Conservation (phyloP, 139 green algal genomes). For the Eudorina sp. region DNA sequence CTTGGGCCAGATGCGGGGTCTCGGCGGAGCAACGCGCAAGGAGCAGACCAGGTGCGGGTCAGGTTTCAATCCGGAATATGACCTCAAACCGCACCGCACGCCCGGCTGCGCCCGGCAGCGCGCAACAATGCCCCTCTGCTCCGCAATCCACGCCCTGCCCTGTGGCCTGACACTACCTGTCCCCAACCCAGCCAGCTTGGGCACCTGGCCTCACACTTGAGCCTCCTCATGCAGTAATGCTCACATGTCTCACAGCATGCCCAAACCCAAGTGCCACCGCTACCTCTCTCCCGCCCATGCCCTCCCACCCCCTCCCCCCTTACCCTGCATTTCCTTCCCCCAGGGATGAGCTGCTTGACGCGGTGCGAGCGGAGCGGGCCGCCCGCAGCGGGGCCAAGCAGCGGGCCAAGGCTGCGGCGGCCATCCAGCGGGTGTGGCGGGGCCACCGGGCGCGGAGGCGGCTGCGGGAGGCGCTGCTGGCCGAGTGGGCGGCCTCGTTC, state of each 20-base stretch:
- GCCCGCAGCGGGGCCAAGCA: conserved; percentile 42
- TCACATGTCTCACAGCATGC: background rate
- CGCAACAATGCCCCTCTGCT: no score
- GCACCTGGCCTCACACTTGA: no score
- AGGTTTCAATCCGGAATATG: no score
- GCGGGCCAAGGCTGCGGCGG: conserved; percentile 35
- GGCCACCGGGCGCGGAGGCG: conserved; percentile 16
- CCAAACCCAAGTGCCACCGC: background rate
- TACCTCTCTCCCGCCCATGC: background rate
- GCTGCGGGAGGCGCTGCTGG: conserved; percentile 5
- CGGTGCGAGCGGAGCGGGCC: conserved; percentile 57
- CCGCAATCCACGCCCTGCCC: no score
- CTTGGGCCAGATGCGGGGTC: conserved; percentile 34
- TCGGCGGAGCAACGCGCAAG: conserved; percentile 51
- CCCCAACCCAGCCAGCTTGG: no score
- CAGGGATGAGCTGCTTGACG: conserved; percentile 66
- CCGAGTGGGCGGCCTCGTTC: conserved; percentile 46
- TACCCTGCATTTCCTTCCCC: background rate
- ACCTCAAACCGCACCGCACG: no score
- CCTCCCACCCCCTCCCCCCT: background rate
- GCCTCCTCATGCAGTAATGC: background rate
- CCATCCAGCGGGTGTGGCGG: conserved; percentile 64
- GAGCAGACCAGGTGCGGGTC: conserved; percentile 53
- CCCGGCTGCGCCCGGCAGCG: no score
- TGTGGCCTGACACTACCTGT: no score